These are phyloP conservation scores for Stereum hirsutum DNA, from an alignment of 1,284 basidiomycete species.

Conservation along the genomic window DNA sequence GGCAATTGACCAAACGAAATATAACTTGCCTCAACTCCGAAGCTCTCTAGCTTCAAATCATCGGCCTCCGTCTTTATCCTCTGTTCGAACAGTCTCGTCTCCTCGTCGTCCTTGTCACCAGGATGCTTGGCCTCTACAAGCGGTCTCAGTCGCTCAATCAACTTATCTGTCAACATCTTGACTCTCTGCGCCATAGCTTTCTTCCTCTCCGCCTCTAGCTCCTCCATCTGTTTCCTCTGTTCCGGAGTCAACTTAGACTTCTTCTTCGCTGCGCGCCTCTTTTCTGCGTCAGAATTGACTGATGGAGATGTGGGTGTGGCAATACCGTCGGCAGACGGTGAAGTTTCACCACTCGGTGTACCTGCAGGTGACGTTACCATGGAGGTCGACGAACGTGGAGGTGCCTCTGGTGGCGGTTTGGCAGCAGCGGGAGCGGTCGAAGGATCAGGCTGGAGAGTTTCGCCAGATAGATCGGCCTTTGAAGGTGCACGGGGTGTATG, in stretches of 20 bases:
- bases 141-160: constrained; percentile 77
- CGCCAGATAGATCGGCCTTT: background rate
- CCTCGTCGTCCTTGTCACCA: constrained; percentile 79
- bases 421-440: background rate
- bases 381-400: constrained; percentile 1
- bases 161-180: constrained; percentile 62
- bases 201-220: constrained; percentile 71
- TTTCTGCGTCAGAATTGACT: constrained; percentile 17
- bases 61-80: constrained; percentile 85
- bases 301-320: constrained; percentile 10
- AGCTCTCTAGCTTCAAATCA: constrained; percentile 96
- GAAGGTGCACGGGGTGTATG: background rate
- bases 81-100: constrained; percentile 71
- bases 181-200: constrained; percentile 77
- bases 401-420: constrained; percentile 7
- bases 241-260: constrained; percentile 68
- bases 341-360: background rate
- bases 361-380: constrained; percentile 1
- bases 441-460: too few species aligned
- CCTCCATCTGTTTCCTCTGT: constrained; percentile 76
- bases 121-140: constrained; percentile 87
- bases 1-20: background rate
- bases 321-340: background rate
- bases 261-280: constrained; percentile 33
- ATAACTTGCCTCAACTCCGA: constrained; percentile 81